These are phyloP conservation scores for Citrus australasica DNA, from an alignment of 345 rosid species.

Conservation along the genomic window DNA sequence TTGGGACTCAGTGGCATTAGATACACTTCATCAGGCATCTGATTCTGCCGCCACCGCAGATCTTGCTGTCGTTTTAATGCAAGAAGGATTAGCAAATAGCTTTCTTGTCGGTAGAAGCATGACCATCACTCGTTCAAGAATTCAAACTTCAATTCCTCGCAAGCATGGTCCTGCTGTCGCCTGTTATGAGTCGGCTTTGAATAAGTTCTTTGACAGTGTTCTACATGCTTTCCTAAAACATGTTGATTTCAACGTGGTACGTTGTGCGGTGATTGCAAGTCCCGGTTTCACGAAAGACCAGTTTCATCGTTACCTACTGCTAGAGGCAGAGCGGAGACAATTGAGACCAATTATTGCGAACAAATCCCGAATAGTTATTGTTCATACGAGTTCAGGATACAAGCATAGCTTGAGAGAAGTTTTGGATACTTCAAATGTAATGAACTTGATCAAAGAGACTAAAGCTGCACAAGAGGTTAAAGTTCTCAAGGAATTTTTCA, in stretches of 20 bases:
- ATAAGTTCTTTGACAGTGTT: slow-evolving; percentile 78
- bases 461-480: slow-evolving; percentile 71
- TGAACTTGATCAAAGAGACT: slow-evolving; percentile 85
- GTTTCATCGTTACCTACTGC: slow-evolving; percentile 74
- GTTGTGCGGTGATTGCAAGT: slow-evolving; percentile 92
- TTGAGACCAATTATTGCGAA: slow-evolving; percentile 82
- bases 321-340: slow-evolving; percentile 92
- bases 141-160: slow-evolving; percentile 46
- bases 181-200: slow-evolving; percentile 84
- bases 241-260: slow-evolving; percentile 70
- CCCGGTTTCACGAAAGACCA: slow-evolving; percentile 99
- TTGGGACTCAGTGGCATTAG: slow-evolving; percentile 85
- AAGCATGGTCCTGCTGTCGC: slow-evolving; percentile 97
- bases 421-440: slow-evolving; percentile 75
- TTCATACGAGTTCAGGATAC: slow-evolving; percentile 83
- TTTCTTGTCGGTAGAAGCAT: slow-evolving; percentile 63
- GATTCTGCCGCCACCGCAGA: slow-evolving; percentile 83
- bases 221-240: slow-evolving; percentile 87
- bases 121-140: too few relatives aligned
- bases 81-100: slow-evolving; percentile 86
- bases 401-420: slow-evolving; percentile 89
- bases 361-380: slow-evolving; percentile 75
- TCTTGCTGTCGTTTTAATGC: slow-evolving; percentile 85
- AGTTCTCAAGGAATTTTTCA: slow-evolving; percentile 69
- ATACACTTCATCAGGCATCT: slow-evolving; percentile 78